These are phyloP conservation scores for Mycena vitilis DNA, from an alignment of 768 basidiomycete species.

Conservation along the genomic window DNA sequence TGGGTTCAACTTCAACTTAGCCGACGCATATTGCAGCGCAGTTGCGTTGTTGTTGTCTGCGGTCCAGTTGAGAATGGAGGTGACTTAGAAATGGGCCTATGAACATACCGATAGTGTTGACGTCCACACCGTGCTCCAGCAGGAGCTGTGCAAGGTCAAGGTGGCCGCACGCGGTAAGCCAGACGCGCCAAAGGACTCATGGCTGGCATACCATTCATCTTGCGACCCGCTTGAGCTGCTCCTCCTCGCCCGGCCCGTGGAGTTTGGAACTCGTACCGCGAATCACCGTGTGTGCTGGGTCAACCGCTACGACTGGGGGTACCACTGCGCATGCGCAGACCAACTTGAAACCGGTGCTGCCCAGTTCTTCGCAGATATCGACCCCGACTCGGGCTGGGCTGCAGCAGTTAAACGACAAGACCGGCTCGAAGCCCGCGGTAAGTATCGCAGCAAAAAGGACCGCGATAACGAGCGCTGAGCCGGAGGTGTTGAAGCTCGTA, in stretches of 20 bases:
- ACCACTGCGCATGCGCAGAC: slow-evolving; percentile 11
- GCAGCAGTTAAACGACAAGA: slow-evolving; percentile 22
- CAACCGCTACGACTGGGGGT: slow-evolving; percentile 34
- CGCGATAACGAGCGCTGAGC: slow-evolving; percentile 29
- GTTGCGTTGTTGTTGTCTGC: no score
- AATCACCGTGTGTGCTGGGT: slow-evolving; percentile 28
- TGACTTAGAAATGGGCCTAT: no score
- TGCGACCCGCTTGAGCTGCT: slow-evolving; percentile 1
- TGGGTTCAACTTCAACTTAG: no score
- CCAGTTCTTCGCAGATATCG: slow-evolving; percentile 24
- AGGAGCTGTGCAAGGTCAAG: no score
- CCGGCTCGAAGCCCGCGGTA: neutral
- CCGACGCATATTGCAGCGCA: no score
- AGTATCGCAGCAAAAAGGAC: slow-evolving; percentile 8
- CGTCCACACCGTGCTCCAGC: no score
- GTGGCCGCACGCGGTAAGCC: no score
- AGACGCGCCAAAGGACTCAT: slow-evolving; percentile 14
- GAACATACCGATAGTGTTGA: no score
- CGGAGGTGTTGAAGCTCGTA: slow-evolving; percentile 19
- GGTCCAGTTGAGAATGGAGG: no score
- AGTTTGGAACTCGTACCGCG: slow-evolving; percentile 2
- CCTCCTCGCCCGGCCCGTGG: slow-evolving; percentile 17
- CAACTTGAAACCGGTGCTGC: neutral
- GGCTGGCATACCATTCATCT: slow-evolving; percentile 30
- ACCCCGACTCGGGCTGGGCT: slow-evolving; percentile 31